Base-by-base conservation (phyloP, 352 stramenopile genomes). In the Nothophytophthora sp. region DNA sequence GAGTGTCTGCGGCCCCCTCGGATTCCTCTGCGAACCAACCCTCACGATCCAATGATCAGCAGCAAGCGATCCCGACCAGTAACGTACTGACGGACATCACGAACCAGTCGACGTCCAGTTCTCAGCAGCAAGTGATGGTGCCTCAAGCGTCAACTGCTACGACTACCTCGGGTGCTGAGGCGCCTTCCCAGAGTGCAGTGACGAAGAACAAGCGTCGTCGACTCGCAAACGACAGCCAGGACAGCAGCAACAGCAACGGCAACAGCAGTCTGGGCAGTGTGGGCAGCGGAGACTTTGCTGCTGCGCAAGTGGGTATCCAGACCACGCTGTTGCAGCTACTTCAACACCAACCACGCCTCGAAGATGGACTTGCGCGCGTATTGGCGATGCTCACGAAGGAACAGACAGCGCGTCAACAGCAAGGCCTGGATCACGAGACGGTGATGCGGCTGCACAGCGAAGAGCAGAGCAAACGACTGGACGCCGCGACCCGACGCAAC, bases 41-140 rank as follows among this genome's bases (percentile, higher is more conserved):
- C 12, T 43, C 33, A 22, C 43, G 36, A 27, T 29, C 33, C 41
- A 43, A 46, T 32, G 15, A 32, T 22, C 22, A 43, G 19, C 34
- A 50, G 33, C 37, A 39, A 60, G 28, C 37, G 24, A 30, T 24
- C 18, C 40, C 15, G 48, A 69, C 6, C 46, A 49, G 24, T 54
- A 41, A 68, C 8, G 72, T 73, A 3, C 43, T 90, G 18, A 54
- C 62, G 0, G 79, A 90, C 39, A 90, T 90, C 33, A 90, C 79
- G n/a, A 90, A 90, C 50, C 64, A 81, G 22, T 8, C 61, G n/a
- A 44, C 25, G 18, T 15, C 22, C 12, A 63, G 42, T 22, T 43
- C 34, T 3, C 55, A 56, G n/a, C 60, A 66, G 30, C 55, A 59
- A 27, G 15, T 33, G n/a, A 18, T 30, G 22, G 23, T 28, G 6